Evolutionary conservation across 2,329 filamentous ascomycete genomes (phyloP).

Genomic region (Intubia oerlemansii): DNA sequence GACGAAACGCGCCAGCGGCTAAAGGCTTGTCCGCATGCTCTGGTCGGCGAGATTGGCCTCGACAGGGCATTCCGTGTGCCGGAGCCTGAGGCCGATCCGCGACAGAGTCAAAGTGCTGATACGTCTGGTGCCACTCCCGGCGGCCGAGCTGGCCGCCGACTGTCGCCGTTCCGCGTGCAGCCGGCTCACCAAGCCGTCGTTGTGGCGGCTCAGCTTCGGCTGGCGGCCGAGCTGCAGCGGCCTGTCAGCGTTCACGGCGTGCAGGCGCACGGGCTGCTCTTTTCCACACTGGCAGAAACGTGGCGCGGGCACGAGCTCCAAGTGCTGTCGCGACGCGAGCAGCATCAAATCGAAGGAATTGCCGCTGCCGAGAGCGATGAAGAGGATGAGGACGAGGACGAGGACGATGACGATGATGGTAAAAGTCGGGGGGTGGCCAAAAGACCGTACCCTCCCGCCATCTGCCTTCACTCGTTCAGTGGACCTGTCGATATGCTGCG

Average conservation of each 20-base stretch:
- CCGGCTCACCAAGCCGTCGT: slow-evolving; percentile 48
- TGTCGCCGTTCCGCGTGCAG: slow-evolving; percentile 46
- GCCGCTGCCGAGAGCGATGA: slow-evolving; percentile 10
- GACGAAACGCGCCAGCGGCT: slow-evolving; percentile 33
- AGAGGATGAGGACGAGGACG: slow-evolving; percentile 15
- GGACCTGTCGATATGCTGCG: slow-evolving; percentile 53
- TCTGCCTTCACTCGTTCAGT: slow-evolving; percentile 89
- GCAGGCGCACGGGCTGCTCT: slow-evolving; percentile 51
- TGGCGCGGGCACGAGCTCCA: slow-evolving; percentile 52
- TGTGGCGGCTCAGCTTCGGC: slow-evolving; percentile 43
- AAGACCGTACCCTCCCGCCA: slow-evolving; percentile 55
- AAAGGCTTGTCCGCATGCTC: slow-evolving; percentile 30
- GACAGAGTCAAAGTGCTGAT: too few species aligned
- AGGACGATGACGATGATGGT: too few species aligned
- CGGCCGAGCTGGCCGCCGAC: slow-evolving; percentile 43
- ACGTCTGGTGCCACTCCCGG: slow-evolving; percentile 43
- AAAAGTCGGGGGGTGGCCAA: slow-evolving; percentile 11
- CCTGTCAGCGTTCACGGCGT: slow-evolving; percentile 54
- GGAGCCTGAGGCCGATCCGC: slow-evolving; percentile 14
- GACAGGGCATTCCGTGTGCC: slow-evolving; percentile 63
- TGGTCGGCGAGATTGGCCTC: slow-evolving; percentile 59
- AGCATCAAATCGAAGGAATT: slow-evolving; percentile 23
- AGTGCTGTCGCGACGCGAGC: slow-evolving; percentile 37
- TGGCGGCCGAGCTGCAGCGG: slow-evolving; percentile 45
- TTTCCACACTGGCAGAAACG: slow-evolving; percentile 38